These are phyloP conservation scores for Mycena rosella DNA, from an alignment of 768 basidiomycete genomes.

Conservation along the genomic window DNA sequence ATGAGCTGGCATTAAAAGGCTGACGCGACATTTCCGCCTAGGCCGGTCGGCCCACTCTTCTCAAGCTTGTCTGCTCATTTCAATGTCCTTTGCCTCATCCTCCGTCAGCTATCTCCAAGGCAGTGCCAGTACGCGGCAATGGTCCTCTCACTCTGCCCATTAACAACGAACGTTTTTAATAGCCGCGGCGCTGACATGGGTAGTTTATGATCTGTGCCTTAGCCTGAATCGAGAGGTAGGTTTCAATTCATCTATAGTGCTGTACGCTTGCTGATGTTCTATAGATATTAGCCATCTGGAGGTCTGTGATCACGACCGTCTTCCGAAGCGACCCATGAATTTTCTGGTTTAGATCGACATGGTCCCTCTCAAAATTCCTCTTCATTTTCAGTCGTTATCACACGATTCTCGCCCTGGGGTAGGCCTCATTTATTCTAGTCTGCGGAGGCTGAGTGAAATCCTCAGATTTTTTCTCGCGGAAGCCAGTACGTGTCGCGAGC, in stretches of 20 bases:
- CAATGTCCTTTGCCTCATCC: neutral
- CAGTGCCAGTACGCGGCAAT: slow-evolving; percentile 19
- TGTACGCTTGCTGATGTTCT: no score
- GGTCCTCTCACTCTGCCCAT: neutral
- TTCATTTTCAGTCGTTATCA: slow-evolving; percentile 26
- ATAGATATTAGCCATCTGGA: slow-evolving; percentile 21
- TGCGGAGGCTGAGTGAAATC: neutral
- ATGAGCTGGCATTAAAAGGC: neutral
- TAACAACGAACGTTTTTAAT: neutral
- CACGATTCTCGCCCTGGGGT: slow-evolving; percentile 19
- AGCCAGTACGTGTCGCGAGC: slow-evolving; percentile 6
- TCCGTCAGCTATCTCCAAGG: slow-evolving; percentile 20
- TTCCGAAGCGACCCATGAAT: neutral
- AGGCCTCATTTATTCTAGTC: neutral
- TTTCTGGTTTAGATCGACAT: slow-evolving; percentile 5
- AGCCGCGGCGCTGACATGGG: slow-evolving; percentile 26
- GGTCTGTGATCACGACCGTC: neutral
- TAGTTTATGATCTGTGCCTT: slow-evolving; percentile 22
- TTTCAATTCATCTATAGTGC: neutral
- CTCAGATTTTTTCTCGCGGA: slow-evolving; percentile 26
- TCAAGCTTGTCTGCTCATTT: no score
- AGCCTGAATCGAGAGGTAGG: slow-evolving; percentile 20
- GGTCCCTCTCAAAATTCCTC: slow-evolving; percentile 19
- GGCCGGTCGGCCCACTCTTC: no score
- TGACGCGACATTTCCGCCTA: neutral